phyloP scores from a whole-genome alignment of 345 rosid genomes.

The Aquilaria malaccensis region DNA sequence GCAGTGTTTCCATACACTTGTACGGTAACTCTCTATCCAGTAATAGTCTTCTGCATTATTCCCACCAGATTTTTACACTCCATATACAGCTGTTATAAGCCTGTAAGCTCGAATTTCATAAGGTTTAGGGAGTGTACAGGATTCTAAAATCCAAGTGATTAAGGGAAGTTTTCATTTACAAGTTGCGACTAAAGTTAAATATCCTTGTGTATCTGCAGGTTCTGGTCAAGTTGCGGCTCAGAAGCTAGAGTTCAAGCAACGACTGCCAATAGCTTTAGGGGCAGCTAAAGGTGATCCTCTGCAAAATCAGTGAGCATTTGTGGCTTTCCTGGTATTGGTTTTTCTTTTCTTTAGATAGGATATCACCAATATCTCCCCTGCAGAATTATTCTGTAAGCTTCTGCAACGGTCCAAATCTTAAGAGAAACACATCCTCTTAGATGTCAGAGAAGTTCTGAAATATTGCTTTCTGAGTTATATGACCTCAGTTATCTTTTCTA shows the following conservation, averaged over 20 bases:
- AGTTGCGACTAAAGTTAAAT: not conserved
- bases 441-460: slow-evolving; percentile 12
- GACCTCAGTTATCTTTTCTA: slow-evolving; percentile 11
- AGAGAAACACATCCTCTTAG: not conserved
- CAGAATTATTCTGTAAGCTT: slow-evolving; percentile 22
- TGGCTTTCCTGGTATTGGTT: slow-evolving; percentile 66
- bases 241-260: slow-evolving; percentile 89
- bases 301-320: slow-evolving; percentile 76
- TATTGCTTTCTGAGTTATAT: slow-evolving; percentile 20
- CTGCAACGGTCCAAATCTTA: slow-evolving; percentile 7
- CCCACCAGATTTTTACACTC: slow-evolving; percentile 4
- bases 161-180: not conserved
- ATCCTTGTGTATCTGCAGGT: slow-evolving; percentile 32
- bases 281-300: slow-evolving; percentile 96
- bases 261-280: slow-evolving; percentile 84
- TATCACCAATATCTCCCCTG: slow-evolving; percentile 8
- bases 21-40: slow-evolving; percentile 83
- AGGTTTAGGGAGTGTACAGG: no score
- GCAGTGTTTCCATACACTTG: slow-evolving; percentile 96
- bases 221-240: slow-evolving; percentile 54
- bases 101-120: slow-evolving; percentile 2
- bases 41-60: slow-evolving; percentile 11
- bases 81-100: slow-evolving; percentile 8
- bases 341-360: slow-evolving; percentile 34
- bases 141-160: no score